A percentile compares a stretch with the other conserved stretches of the same genome.
phyloP scores from a whole-genome alignment of 331 rosid species.

The Malus hybrid region DNA sequence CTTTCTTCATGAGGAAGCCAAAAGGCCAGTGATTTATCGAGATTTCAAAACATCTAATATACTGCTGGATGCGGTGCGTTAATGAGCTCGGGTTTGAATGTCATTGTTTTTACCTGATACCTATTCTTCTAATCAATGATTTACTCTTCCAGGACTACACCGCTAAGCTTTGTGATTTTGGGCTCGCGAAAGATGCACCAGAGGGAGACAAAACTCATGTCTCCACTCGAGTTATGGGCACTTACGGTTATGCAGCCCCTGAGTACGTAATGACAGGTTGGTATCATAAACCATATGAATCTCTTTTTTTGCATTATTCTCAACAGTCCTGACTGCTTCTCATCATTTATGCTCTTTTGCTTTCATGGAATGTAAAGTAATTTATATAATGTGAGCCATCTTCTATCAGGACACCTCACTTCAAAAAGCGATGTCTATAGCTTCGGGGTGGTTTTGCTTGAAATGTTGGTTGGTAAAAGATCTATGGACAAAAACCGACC shows the following conservation, averaged over 20 bases:
- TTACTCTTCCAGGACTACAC: constrained; percentile 44
- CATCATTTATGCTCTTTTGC: neutral
- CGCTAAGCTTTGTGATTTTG: constrained; percentile 69
- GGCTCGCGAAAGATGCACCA: constrained; percentile 56
- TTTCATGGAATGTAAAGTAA: neutral
- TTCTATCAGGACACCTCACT: constrained; percentile 44
- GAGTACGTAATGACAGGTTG: constrained; percentile 62
- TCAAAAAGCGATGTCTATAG: constrained; percentile 59
- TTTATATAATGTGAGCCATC: neutral
- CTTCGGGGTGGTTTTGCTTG: constrained; percentile 60
- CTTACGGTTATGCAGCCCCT: constrained; percentile 64
- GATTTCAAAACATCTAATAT: constrained; percentile 65
- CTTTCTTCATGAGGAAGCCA: constrained; percentile 55
- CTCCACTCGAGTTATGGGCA: constrained; percentile 60
- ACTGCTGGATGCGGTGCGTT: constrained; percentile 48
- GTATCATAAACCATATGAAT: constrained; percentile 2
- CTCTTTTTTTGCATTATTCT: neutral
- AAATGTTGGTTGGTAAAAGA: constrained; percentile 44
- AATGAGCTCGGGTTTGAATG: neutral
- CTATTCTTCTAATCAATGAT: neutral
- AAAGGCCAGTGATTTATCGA: constrained; percentile 43
- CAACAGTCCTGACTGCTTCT: neutral
- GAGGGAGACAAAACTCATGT: constrained; percentile 28
- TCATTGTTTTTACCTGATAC: neutral
- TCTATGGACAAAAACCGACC: constrained; percentile 38